These are phyloP conservation scores for Phoma herbarum DNA, from an alignment of 2,329 filamentous ascomycete species.

Conservation along the genomic window DNA sequence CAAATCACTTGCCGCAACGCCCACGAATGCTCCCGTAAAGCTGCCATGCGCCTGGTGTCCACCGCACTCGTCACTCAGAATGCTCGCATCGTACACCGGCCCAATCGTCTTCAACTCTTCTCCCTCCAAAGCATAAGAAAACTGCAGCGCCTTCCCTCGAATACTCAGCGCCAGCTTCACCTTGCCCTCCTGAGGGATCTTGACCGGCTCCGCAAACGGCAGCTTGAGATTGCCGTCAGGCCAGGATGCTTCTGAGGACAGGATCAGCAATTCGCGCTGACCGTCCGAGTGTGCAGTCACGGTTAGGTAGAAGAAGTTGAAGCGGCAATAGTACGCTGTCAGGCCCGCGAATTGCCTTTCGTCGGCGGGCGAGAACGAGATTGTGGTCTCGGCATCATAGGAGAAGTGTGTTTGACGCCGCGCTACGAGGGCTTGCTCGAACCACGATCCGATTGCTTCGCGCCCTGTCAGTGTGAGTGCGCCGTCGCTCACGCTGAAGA, in stretches of 20 bases:
- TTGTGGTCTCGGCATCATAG: constrained; percentile 66
- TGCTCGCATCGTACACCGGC: constrained; percentile 65
- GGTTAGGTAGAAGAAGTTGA: constrained; percentile 71
- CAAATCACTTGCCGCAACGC: constrained; percentile 46
- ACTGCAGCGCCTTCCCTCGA: constrained; percentile 63
- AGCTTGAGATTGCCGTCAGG: constrained; percentile 60
- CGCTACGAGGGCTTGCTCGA: constrained; percentile 63
- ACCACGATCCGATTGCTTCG: constrained; percentile 60
- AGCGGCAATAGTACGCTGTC: constrained; percentile 70
- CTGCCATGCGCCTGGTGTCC: constrained; percentile 69
- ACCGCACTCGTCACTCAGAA: constrained; percentile 70
- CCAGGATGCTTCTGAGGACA: constrained; percentile 66
- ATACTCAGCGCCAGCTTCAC: constrained; percentile 63
- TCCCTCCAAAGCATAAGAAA: constrained; percentile 63
- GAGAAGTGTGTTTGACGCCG: constrained; percentile 67
- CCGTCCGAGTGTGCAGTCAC: constrained; percentile 66
- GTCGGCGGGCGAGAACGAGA: constrained; percentile 64
- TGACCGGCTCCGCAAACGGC: constrained; percentile 56
- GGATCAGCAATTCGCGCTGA: constrained; percentile 65
- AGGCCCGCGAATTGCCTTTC: constrained; percentile 69
- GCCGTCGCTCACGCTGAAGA: constrained; percentile 58
- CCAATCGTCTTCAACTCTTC: constrained; percentile 60
- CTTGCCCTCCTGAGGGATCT: constrained; percentile 64
- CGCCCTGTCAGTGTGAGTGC: constrained; percentile 63
- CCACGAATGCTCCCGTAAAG: constrained; percentile 65